These are phyloP conservation scores for Thelonectria rubi DNA, from an alignment of 2,329 filamentous ascomycete species.

Conservation along the genomic window DNA sequence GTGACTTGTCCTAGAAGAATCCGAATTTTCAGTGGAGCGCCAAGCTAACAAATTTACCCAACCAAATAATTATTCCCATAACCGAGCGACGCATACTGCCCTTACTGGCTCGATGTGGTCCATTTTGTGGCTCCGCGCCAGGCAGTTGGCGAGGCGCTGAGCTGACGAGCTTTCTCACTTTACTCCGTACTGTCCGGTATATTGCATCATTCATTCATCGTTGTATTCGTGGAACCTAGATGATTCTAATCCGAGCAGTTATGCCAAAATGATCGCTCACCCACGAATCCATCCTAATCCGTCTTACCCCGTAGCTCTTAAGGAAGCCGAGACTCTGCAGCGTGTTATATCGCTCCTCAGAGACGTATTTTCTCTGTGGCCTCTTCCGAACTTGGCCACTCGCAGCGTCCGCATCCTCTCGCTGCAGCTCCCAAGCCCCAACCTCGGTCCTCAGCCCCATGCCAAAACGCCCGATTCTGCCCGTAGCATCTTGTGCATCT, in stretches of 20 bases:
- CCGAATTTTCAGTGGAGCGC: too few species aligned
- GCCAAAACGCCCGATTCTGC: background rate
- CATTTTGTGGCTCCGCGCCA: too few species aligned
- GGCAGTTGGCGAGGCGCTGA: too few species aligned
- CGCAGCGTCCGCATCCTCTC: background rate
- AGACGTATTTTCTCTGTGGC: slow-evolving; percentile 3
- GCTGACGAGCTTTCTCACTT: too few species aligned
- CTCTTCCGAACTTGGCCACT: background rate
- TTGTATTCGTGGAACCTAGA: too few species aligned
- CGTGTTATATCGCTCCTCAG: background rate
- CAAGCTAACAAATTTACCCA: too few species aligned
- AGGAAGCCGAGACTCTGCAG: slow-evolving; percentile 12
- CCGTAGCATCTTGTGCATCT: background rate
- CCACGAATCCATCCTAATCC: background rate
- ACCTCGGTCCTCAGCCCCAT: slow-evolving; percentile 7
- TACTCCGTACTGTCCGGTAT: too few species aligned
- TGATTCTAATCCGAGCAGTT: slow-evolving; percentile 5
- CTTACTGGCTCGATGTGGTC: too few species aligned
- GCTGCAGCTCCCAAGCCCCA: slow-evolving; percentile 14
- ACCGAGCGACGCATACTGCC: too few species aligned
- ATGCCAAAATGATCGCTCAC: slow-evolving; percentile 20
- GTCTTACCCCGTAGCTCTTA: background rate
- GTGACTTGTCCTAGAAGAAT: too few species aligned
- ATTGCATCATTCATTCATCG: too few species aligned
- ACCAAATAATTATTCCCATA: too few species aligned